phyloP scores from a whole-genome alignment of 495 filamentous ascomycete species.

The Annulohypoxylon stygium region DNA sequence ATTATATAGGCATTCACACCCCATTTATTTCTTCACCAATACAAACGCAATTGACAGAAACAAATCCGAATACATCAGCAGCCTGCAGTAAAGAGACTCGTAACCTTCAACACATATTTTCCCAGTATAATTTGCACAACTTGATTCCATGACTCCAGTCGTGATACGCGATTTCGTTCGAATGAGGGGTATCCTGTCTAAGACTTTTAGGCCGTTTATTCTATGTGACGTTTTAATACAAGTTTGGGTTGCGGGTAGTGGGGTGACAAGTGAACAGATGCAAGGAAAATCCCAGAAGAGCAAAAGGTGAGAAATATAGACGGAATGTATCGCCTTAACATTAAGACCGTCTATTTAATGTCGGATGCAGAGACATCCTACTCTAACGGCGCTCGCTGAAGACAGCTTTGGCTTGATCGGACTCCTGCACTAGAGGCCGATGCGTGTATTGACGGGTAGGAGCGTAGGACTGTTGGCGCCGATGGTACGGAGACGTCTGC shows the following conservation, averaged over 20 bases:
- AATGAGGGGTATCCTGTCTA: conserved; percentile 35
- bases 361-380: not conserved
- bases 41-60: conserved; percentile 1
- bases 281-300: not conserved
- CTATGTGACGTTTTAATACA: conserved; percentile 13
- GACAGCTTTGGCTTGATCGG: conserved; percentile 23
- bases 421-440: conserved; percentile 18
- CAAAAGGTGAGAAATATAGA: not conserved
- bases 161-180: conserved; percentile 1
- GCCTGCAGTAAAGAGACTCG: not conserved
- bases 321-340: not conserved
- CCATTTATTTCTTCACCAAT: not conserved
- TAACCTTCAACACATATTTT: not conserved
- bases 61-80: conserved; percentile 5
- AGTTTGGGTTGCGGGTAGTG: not conserved
- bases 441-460: conserved; percentile 16
- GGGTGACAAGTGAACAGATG: not conserved
- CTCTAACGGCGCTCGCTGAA: conserved; percentile 39
- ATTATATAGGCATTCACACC: conserved; percentile 1
- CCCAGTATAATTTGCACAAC: not conserved
- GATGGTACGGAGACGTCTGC: conserved; percentile 21
- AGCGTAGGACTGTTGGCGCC: conserved; percentile 26
- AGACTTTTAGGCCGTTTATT: conserved; percentile 18
- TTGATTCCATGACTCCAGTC: conserved; percentile 6
- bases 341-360: not conserved